These are phyloP conservation scores for Rosa hybrid DNA, from an alignment of 331 rosid species.

Conservation along the genomic window DNA sequence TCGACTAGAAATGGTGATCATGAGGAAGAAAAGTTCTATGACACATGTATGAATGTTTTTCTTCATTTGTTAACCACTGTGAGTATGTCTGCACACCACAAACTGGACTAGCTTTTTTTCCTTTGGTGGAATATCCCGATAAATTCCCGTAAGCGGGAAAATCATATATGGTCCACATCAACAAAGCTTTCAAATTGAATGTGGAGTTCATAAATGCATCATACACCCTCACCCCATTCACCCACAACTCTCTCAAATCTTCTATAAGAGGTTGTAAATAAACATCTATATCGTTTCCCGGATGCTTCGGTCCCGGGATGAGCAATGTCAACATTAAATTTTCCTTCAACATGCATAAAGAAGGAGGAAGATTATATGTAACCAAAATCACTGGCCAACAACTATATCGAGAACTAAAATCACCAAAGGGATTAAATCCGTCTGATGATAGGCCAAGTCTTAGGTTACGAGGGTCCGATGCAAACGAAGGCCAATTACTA, in stretches of 20 bases:
- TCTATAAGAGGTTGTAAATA: neutral
- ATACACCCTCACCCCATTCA: neutral
- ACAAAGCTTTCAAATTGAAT: neutral
- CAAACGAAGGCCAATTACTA: too few species aligned
- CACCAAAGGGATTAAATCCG: neutral
- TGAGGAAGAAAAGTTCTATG: too few species aligned
- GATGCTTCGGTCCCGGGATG: neutral
- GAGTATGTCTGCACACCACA: neutral
- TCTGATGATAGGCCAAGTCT: too few species aligned
- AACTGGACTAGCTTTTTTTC: neutral
- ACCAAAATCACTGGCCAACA: neutral
- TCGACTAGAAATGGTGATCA: too few species aligned
- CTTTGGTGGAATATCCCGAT: neutral
- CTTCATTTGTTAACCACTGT: too few species aligned
- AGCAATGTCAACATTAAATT: neutral
- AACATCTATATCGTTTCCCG: neutral
- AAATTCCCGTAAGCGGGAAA: neutral
- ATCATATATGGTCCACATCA: too few species aligned
- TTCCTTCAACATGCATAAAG: neutral
- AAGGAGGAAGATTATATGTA: neutral
- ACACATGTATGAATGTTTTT: too few species aligned
- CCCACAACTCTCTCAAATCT: neutral
- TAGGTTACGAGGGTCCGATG: too few species aligned
- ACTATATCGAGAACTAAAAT: neutral
- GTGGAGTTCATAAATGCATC: neutral